Percentiles rank a stretch among this genome's conserved stretches.
phyloP scores from a whole-genome alignment of 2,329 filamentous ascomycete genomes.

The Aureobasidium mangrovei region DNA sequence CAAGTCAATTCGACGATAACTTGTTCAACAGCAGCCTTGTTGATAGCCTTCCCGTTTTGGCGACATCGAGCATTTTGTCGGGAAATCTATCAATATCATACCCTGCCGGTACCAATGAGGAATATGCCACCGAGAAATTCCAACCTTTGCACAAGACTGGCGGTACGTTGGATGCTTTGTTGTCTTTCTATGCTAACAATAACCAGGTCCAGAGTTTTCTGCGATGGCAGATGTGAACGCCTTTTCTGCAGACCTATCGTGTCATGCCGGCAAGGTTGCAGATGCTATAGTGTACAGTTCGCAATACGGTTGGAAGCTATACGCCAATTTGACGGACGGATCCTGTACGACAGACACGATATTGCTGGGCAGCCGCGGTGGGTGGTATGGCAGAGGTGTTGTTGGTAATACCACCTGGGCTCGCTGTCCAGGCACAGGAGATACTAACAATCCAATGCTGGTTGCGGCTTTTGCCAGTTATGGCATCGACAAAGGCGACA shows the following conservation, averaged over 20 bases:
- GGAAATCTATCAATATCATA: background rate
- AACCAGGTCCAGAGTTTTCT: background rate
- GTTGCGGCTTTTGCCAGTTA: too few relatives aligned
- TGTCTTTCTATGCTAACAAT: background rate
- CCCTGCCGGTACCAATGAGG: background rate
- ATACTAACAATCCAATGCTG: too few relatives aligned
- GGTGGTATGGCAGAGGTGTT: too few relatives aligned
- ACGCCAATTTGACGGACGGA: background rate
- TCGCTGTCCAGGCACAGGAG: too few relatives aligned
- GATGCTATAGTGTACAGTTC: background rate
- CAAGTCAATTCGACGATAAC: too few relatives aligned
- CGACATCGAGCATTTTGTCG: background rate
- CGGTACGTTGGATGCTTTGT: background rate
- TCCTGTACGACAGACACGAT: too few relatives aligned
- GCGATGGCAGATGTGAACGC: background rate
- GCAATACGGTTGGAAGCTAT: background rate
- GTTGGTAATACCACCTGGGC: too few relatives aligned
- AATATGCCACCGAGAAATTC: background rate
- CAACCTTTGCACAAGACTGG: background rate
- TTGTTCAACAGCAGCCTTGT: background rate
- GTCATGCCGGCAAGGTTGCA: background rate
- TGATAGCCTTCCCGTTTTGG: background rate
- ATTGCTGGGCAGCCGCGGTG: too few relatives aligned
- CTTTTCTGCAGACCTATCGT: background rate
- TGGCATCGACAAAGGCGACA: too few relatives aligned